These are phyloP conservation scores for Tritrichomonas foetus DNA, from an alignment of 208 protist species.

Conservation along the genomic window DNA sequence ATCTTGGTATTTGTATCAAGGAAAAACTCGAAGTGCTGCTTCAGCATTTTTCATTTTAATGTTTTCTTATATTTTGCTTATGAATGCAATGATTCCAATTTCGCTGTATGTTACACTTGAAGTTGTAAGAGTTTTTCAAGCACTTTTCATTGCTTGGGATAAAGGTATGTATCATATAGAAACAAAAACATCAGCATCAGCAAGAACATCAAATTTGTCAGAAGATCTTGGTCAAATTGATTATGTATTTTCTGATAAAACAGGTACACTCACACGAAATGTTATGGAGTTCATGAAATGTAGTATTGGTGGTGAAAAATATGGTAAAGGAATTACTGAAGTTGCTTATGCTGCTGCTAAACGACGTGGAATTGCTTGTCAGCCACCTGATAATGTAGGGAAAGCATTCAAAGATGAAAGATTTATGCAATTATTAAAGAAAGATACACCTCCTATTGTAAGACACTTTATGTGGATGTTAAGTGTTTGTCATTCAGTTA, in stretches of 20 bases:
- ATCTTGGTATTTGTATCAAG: background rate
- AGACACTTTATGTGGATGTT: slow-evolving; percentile 34
- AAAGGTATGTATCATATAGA: slow-evolving; percentile 57
- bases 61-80: slow-evolving; percentile 46
- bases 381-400: background rate
- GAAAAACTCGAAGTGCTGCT: background rate
- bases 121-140: slow-evolving; percentile 47
- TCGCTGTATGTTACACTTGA: slow-evolving; percentile 54
- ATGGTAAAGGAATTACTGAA: slow-evolving; percentile 36
- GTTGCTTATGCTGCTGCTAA: background rate
- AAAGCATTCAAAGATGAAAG: background rate
- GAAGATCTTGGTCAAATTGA: slow-evolving; percentile 63
- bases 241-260: slow-evolving; percentile 68
- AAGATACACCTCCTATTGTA: background rate
- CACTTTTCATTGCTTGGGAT: slow-evolving; percentile 54
- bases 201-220: slow-evolving; percentile 52
- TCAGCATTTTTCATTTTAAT: background rate
- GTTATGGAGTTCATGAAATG: slow-evolving; percentile 44
- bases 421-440: background rate
- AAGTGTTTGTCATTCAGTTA: slow-evolving; percentile 41
- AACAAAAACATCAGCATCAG: background rate
- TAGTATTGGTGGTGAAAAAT: background rate
- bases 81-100: slow-evolving; percentile 49
- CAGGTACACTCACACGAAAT: slow-evolving; percentile 66
- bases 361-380: background rate